Conservation (phyloP, 2,329 filamentous ascomycete genomes). For the Tolypocladium cylindrosporum region DNA sequence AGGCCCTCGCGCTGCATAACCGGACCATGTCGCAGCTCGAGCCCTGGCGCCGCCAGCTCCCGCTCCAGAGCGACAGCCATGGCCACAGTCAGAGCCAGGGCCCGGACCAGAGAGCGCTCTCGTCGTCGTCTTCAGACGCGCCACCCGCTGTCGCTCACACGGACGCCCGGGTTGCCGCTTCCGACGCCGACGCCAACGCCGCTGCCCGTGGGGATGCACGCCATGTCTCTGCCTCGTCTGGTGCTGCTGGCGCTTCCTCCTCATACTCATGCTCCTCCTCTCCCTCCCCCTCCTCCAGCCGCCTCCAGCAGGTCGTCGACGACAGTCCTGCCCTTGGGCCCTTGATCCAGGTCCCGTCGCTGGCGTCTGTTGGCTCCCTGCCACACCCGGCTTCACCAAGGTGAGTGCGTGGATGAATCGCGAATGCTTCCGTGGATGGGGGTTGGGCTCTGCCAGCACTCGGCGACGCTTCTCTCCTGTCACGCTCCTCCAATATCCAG, state of each 20-base stretch:
- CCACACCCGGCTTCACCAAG: constrained; percentile 13
- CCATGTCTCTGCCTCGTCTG: not conserved
- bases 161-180: not conserved
- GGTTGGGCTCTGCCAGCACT: not conserved
- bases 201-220: not conserved
- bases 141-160: not conserved
- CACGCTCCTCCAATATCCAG: not conserved
- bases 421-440: not conserved
- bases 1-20: constrained; percentile 8
- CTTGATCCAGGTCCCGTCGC: constrained; percentile 11
- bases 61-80: constrained; percentile 11
- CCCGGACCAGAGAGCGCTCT: not conserved
- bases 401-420: constrained; percentile 9
- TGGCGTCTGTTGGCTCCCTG: constrained; percentile 10
- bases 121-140: not conserved
- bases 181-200: not conserved
- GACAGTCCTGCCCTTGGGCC: constrained; percentile 38
- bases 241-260: constrained; percentile 1
- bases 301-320: constrained; percentile 16
- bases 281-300: constrained; percentile 10
- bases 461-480: not conserved
- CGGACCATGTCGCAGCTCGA: constrained; percentile 43
- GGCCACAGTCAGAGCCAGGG: not conserved
- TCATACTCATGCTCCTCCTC: constrained; percentile 3
- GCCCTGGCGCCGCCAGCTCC: constrained; percentile 32